Evolutionary conservation across 2,329 filamentous ascomycete genomes (phyloP).

Genomic region (Chrysoporthe puriensis): DNA sequence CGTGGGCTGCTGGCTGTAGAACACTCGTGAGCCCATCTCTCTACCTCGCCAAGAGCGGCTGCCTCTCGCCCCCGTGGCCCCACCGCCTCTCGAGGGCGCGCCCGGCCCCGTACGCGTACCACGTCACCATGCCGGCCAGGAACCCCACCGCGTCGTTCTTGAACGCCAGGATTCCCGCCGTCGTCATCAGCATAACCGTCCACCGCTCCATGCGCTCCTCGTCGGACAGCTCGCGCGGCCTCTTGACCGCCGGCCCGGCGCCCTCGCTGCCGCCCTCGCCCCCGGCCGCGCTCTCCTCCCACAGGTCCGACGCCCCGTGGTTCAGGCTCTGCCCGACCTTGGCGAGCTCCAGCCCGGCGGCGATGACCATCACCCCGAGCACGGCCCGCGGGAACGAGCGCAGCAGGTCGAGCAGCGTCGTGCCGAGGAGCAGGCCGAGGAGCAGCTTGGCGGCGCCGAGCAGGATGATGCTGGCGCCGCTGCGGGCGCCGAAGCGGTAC

Average conservation of each 20-base stretch:
- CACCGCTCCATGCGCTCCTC: conserved; percentile 75
- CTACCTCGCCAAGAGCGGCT: conserved; percentile 1
- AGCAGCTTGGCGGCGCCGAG: conserved; percentile 77
- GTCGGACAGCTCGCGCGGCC: conserved; percentile 60
- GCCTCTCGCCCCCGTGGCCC: conserved; percentile 11
- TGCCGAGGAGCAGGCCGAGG: conserved; percentile 75
- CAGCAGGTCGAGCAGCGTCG: conserved; percentile 72
- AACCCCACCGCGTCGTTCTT: conserved; percentile 91
- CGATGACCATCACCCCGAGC: conserved; percentile 86
- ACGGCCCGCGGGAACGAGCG: conserved; percentile 74
- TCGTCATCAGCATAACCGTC: conserved; percentile 89
- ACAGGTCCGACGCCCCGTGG: conserved; percentile 64
- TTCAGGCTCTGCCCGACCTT: conserved; percentile 85
- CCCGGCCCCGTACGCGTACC: conserved; percentile 64
- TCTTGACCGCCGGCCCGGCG: conserved; percentile 41
- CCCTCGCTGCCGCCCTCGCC: conserved; percentile 38
- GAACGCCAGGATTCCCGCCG: conserved; percentile 80
- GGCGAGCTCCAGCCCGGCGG: conserved; percentile 84
- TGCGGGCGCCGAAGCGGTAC: conserved; percentile 87
- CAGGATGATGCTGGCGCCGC: conserved; percentile 79
- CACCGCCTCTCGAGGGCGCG: conserved; percentile 42
- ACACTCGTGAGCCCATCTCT: background rate
- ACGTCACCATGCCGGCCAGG: conserved; percentile 77
- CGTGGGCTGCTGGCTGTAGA: no score
- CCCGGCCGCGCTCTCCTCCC: conserved; percentile 50